Conservation (phyloP, 345 rosid genomes). For the Salix brachista region DNA sequence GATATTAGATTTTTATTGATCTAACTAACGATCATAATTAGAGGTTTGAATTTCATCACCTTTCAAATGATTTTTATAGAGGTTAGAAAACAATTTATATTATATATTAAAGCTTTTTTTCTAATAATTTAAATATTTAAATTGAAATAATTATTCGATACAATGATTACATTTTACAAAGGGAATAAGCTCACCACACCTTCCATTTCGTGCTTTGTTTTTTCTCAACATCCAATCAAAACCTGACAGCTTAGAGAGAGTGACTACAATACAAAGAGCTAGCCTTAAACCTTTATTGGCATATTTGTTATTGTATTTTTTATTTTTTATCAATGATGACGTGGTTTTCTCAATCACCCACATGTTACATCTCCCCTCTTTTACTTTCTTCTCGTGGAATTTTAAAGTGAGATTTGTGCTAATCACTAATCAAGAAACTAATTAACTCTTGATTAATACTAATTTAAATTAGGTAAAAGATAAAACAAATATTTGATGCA, state of each 20-base stretch:
- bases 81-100: too few species aligned
- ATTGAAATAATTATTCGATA: constrained; percentile 6
- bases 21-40: too few species aligned
- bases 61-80: too few species aligned
- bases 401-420: background rate
- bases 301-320: background rate
- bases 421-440: background rate
- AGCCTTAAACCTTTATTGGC: constrained; percentile 16
- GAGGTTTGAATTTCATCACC: accelerated
- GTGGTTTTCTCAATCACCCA: constrained; percentile 34
- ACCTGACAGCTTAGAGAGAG: constrained; percentile 38
- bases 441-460: too few species aligned
- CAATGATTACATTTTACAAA: constrained; percentile 6
- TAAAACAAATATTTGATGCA: background rate
- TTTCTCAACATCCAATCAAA: constrained; percentile 27
- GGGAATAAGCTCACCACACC: constrained; percentile 28
- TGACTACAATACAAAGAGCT: constrained; percentile 19
- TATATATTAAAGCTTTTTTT: too few species aligned
- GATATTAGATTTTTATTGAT: accelerated
- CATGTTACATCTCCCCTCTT: constrained; percentile 21
- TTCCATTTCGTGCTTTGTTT: constrained; percentile 43
- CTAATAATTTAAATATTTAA: background rate
- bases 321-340: constrained; percentile 20
- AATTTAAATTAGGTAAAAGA: background rate
- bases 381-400: background rate